phyloP scores from a whole-genome alignment of 257 asterid species.

The Nemophila menziesii region DNA sequence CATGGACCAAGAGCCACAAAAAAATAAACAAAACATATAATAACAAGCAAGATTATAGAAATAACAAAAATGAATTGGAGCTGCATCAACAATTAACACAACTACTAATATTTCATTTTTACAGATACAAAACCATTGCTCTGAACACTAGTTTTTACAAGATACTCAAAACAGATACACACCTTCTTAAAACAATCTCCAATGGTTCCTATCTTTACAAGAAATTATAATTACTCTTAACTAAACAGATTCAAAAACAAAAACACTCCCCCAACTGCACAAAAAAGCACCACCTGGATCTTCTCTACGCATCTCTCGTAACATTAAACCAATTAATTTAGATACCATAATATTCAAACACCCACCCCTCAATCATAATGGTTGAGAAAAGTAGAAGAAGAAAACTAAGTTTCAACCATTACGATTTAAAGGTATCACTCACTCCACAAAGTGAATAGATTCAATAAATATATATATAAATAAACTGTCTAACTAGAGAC shows the following conservation, averaged over 20 bases:
- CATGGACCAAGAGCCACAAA: too few relatives aligned
- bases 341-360: neutral
- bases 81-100: neutral
- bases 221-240: constrained; percentile 6
- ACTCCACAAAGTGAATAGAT: neutral
- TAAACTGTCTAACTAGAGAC: constrained; percentile 18
- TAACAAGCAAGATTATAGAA: too few relatives aligned
- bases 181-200: constrained; percentile 1
- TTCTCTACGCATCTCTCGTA: neutral
- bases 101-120: neutral
- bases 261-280: too few relatives aligned
- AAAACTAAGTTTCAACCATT: constrained; percentile 1
- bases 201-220: constrained; percentile 17
- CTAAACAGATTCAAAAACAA: neutral
- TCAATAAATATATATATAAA: too few relatives aligned
- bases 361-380: neutral
- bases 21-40: too few relatives aligned
- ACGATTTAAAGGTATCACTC: neutral
- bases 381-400: too few relatives aligned
- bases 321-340: constrained; percentile 4
- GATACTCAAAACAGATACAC: constrained; percentile 11
- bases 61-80: too few relatives aligned
- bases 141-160: neutral
- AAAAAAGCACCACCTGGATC: neutral
- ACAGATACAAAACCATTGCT: neutral